Conservation (phyloP, 2,329 filamentous ascomycete genomes). For the Hypomyces perniciosus region DNA sequence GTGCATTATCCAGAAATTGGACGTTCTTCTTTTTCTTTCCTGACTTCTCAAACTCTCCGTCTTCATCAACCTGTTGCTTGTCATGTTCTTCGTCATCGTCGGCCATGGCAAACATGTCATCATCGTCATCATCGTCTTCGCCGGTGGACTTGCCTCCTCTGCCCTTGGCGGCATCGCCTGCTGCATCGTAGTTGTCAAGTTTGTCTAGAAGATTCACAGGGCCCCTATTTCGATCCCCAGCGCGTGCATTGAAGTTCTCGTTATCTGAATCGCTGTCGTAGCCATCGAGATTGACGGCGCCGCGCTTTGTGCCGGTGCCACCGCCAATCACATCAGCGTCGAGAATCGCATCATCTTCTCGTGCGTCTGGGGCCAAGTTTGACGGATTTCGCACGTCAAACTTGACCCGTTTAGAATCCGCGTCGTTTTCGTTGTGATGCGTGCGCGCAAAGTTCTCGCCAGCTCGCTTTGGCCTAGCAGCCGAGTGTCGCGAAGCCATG, state of each 20-base stretch:
- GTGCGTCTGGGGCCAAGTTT: conserved; percentile 75
- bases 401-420: conserved; percentile 67
- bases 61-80: conserved; percentile 25
- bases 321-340: conserved; percentile 91
- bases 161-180: conserved; percentile 33
- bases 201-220: conserved; percentile 46
- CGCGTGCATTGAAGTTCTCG: conserved; percentile 76
- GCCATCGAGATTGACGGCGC: conserved; percentile 91
- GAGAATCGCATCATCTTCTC: conserved; percentile 65
- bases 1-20: conserved; percentile 49
- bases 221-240: conserved; percentile 50
- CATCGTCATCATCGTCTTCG: conserved; percentile 42
- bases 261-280: conserved; percentile 94
- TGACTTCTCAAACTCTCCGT: conserved; percentile 26
- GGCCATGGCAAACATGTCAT: conserved; percentile 77
- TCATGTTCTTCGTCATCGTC: conserved; percentile 45
- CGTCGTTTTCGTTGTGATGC: conserved; percentile 55
- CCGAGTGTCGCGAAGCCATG: conserved; percentile 20
- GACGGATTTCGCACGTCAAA: conserved; percentile 96
- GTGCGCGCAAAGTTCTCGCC: conserved; percentile 75
- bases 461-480: conserved; percentile 66
- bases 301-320: conserved; percentile 72
- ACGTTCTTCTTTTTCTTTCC: conserved; percentile 60
- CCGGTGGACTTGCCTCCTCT: conserved; percentile 18
- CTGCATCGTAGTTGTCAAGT: conserved; percentile 49